Evolutionary conservation across 2,329 filamentous ascomycete genomes (phyloP).

Genomic region (Echinosphaeria canescens): DNA sequence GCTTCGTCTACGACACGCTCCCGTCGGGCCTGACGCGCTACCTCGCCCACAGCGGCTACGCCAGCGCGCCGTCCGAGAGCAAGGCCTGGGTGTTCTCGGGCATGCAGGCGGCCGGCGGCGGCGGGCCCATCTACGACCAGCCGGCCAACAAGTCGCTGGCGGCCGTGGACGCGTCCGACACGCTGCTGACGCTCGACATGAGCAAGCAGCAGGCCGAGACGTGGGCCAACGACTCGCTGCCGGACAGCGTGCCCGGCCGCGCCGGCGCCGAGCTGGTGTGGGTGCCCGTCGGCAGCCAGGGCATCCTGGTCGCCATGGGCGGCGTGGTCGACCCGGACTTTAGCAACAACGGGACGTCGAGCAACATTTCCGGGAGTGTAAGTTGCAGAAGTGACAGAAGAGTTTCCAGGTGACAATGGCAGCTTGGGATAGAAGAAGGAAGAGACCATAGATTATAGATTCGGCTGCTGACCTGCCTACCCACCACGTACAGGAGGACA

Average conservation of each 20-base stretch:
- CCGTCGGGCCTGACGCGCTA: constrained; percentile 30
- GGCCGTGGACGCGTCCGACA: constrained; percentile 26
- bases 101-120: constrained; percentile 23
- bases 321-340: constrained; percentile 45
- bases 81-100: constrained; percentile 53
- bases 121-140: constrained; percentile 23
- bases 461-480: constrained; percentile 6
- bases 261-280: constrained; percentile 46
- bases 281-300: constrained; percentile 57
- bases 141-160: constrained; percentile 11
- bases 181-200: constrained; percentile 40
- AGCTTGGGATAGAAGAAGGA: too few relatives aligned
- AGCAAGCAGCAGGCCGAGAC: constrained; percentile 19
- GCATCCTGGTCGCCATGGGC: constrained; percentile 57
- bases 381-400: too few relatives aligned
- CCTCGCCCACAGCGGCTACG: constrained; percentile 39
- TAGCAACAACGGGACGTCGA: constrained; percentile 8
- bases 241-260: constrained; percentile 23
- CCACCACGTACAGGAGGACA: constrained; percentile 20
- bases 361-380: constrained; percentile 16
- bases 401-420: too few relatives aligned
- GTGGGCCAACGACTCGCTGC: constrained; percentile 36
- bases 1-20: constrained; percentile 19
- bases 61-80: constrained; percentile 46
- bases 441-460: too few relatives aligned